These are phyloP conservation scores for Tetrahymena elliotti DNA, from an alignment of 73 alveolate genomes.

Conservation along the genomic window DNA sequence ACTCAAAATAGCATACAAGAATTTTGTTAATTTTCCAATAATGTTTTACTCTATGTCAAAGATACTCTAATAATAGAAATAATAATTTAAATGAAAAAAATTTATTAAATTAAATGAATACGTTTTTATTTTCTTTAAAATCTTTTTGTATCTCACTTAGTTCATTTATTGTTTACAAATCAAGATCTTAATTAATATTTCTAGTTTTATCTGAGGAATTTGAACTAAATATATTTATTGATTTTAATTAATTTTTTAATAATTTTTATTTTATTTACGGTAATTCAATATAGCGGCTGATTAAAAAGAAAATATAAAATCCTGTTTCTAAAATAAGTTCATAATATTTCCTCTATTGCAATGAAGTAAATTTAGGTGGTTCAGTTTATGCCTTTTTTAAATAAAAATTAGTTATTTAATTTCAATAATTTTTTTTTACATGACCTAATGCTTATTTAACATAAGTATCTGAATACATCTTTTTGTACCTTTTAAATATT, in stretches of 20 bases:
- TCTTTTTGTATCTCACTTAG: neutral
- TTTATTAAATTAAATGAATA: neutral
- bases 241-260: neutral
- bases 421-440: neutral
- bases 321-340: neutral
- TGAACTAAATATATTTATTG: neutral
- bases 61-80: neutral
- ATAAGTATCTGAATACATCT: slow-evolving; percentile 10
- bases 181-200: neutral
- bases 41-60: neutral
- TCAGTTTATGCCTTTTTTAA: neutral
- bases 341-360: neutral
- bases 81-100: neutral
- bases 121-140: neutral
- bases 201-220: neutral
- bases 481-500: slow-evolving; percentile 24
- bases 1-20: neutral
- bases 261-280: neutral
- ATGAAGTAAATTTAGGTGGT: neutral
- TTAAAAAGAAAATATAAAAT: neutral
- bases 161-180: neutral
- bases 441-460: slow-evolving; percentile 18
- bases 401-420: neutral
- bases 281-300: neutral
- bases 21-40: neutral